phyloP scores from a whole-genome alignment of 2,329 filamentous ascomycete species.

The Fusarium sp. region DNA sequence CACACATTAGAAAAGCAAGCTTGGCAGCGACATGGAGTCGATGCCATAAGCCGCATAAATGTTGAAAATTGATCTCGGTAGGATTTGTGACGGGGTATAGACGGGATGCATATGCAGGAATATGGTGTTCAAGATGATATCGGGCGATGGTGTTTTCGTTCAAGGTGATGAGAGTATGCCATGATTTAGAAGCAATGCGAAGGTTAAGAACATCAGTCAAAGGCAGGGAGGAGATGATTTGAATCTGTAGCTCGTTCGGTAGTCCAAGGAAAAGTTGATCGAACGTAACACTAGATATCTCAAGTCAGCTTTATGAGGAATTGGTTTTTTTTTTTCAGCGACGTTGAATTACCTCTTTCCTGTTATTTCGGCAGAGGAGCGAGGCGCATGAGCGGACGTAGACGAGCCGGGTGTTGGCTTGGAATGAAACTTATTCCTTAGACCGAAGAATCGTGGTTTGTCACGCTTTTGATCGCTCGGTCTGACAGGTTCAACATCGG shows the following conservation, averaged over 20 bases:
- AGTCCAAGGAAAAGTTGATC: conserved; percentile 71
- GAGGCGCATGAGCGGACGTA: conserved; percentile 23
- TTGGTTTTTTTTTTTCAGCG: not conserved
- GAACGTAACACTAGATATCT: conserved; percentile 56
- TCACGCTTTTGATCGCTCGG: conserved; percentile 57
- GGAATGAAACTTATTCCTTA: conserved; percentile 58
- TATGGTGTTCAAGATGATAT: conserved; percentile 71
- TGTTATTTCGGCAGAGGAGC: conserved; percentile 49
- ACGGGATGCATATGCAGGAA: conserved; percentile 72
- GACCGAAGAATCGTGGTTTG: conserved; percentile 60
- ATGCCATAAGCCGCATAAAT: conserved; percentile 76
- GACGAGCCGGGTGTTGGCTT: conserved; percentile 50
- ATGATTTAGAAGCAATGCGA: conserved; percentile 70
- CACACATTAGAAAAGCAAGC: conserved; percentile 72
- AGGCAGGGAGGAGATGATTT: conserved; percentile 73
- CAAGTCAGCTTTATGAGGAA: conserved; percentile 9
- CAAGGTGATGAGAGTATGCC: conserved; percentile 71
- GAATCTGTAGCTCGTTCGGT: conserved; percentile 74
- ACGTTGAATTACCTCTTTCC: conserved; percentile 54
- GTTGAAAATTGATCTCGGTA: conserved; percentile 68
- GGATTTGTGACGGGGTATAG: conserved; percentile 70
- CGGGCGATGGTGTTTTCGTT: conserved; percentile 75
- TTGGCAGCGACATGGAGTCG: conserved; percentile 76
- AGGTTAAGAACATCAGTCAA: conserved; percentile 73
- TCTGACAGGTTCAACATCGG: conserved; percentile 52